These are phyloP conservation scores for Achaetomiella virescens DNA, from an alignment of 495 filamentous ascomycete genomes.

Conservation along the genomic window DNA sequence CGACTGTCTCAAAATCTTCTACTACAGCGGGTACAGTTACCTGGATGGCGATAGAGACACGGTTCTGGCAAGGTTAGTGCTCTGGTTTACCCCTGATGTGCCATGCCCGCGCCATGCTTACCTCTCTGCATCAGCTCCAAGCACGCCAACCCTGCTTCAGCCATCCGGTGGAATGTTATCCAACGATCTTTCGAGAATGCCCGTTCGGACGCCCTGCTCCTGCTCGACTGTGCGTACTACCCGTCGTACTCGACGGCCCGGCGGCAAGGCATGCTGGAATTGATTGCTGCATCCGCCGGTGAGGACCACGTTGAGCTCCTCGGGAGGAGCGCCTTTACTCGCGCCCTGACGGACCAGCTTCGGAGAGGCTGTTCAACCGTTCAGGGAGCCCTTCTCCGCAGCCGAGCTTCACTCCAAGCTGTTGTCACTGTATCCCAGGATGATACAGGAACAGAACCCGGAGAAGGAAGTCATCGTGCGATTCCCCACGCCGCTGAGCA, in stretches of 20 bases:
- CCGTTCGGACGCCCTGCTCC: slow-evolving; percentile 39
- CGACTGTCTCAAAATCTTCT: slow-evolving; percentile 43
- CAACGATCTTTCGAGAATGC: slow-evolving; percentile 43
- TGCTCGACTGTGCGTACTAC: slow-evolving; percentile 47
- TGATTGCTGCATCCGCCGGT: slow-evolving; percentile 43
- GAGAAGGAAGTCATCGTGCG: slow-evolving; percentile 35
- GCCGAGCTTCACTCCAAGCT: slow-evolving; percentile 44
- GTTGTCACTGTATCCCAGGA: slow-evolving; percentile 36
- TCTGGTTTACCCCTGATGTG: not conserved
- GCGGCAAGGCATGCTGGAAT: slow-evolving; percentile 39
- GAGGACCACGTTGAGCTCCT: slow-evolving; percentile 38
- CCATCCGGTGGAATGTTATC: slow-evolving; percentile 43
- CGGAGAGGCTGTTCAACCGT: slow-evolving; percentile 35
- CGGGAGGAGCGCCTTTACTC: slow-evolving; percentile 40
- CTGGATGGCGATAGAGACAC: slow-evolving; percentile 42
- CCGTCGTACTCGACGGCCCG: slow-evolving; percentile 38
- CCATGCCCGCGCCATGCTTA: not conserved
- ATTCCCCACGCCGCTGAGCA: slow-evolving; percentile 42
- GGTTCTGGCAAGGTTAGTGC: slow-evolving; percentile 41
- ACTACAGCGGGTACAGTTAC: slow-evolving; percentile 43
- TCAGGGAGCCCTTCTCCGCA: slow-evolving; percentile 33
- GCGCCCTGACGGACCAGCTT: slow-evolving; percentile 37
- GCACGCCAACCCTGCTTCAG: slow-evolving; percentile 32
- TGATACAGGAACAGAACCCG: slow-evolving; percentile 38
- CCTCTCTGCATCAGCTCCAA: slow-evolving; percentile 30